phyloP scores from a whole-genome alignment of 2,329 filamentous ascomycete genomes.

The Diaporthe destruens region DNA sequence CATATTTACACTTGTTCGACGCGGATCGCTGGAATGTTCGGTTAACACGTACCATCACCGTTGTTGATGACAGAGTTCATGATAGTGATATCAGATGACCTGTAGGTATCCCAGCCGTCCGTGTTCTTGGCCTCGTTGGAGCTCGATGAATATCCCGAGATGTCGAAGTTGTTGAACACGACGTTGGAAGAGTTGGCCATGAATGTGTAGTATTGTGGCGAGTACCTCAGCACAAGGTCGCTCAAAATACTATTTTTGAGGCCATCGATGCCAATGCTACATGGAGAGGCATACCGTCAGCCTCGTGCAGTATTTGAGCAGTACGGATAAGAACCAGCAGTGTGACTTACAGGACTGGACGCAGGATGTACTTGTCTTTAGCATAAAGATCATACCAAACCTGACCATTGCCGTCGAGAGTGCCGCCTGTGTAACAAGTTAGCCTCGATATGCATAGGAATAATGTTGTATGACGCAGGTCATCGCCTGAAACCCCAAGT shows the following conservation, averaged over 20 bases:
- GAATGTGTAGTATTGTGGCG: conserved; percentile 69
- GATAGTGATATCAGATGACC: conserved; percentile 71
- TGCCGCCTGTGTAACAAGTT: conserved; percentile 46
- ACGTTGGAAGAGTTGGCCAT: conserved; percentile 72
- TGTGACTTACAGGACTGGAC: conserved; percentile 63
- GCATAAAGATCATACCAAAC: conserved; percentile 75
- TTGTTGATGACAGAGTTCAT: conserved; percentile 75
- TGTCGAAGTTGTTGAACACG: conserved; percentile 72
- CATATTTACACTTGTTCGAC: not conserved
- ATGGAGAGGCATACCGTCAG: conserved; percentile 10
- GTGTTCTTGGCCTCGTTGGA: conserved; percentile 72
- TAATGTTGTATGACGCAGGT: conserved; percentile 11
- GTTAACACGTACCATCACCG: conserved; percentile 61
- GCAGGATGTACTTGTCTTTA: conserved; percentile 66
- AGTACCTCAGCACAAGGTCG: conserved; percentile 69
- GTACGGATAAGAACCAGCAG: not conserved
- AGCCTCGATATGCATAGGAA: conserved; percentile 36
- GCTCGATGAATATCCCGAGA: conserved; percentile 65
- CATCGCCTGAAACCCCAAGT: not conserved
- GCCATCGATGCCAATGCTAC: conserved; percentile 66
- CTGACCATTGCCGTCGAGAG: conserved; percentile 72
- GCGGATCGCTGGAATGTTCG: not conserved
- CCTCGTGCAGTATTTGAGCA: not conserved
- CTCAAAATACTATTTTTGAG: conserved; percentile 67
- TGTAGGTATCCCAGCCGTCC: conserved; percentile 72